A percentile compares a stretch with the other conserved stretches of the same genome.
Conservation (phyloP, 495 filamentous ascomycete genomes). For the Penicillium manginii region DNA sequence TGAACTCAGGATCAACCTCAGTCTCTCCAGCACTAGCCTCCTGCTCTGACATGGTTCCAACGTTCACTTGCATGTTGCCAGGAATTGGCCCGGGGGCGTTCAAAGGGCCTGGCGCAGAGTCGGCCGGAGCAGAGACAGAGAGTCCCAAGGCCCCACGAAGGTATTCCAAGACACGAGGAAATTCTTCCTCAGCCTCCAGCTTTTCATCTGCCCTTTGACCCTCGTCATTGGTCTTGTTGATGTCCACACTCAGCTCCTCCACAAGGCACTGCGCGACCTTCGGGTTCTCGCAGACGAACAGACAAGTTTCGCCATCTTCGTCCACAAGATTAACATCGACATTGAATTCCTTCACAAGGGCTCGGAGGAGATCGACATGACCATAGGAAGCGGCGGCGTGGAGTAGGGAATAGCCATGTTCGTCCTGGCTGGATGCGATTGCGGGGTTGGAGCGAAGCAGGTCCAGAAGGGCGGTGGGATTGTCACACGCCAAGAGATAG, state of each 20-base stretch:
- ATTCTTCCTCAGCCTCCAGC: conserved; percentile 72
- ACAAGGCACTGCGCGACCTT: conserved; percentile 76
- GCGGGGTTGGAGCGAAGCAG: conserved; percentile 68
- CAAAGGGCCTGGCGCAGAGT: conserved; percentile 31
- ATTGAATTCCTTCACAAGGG: conserved; percentile 75
- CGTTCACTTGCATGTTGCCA: conserved; percentile 65
- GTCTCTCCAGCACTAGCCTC: conserved; percentile 49
- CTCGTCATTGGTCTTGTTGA: conserved; percentile 62
- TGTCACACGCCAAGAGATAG: conserved; percentile 79
- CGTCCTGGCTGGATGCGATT: conserved; percentile 71
- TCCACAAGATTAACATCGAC: conserved; percentile 81
- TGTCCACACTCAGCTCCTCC: conserved; percentile 77
- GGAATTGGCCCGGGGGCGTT: conserved; percentile 60
- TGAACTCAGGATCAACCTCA: conserved; percentile 70
- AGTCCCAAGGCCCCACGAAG: conserved; percentile 53
- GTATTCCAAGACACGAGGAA: conserved; percentile 69
- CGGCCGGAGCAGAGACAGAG: conserved; percentile 25
- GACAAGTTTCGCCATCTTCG: conserved; percentile 86
- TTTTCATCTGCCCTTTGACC: conserved; percentile 72
- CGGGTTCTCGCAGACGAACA: conserved; percentile 82
- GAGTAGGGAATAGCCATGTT: conserved; percentile 86
- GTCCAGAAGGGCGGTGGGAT: conserved; percentile 63
- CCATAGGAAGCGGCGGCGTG: conserved; percentile 93
- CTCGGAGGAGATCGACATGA: conserved; percentile 76
- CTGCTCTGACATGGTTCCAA: conserved; percentile 67